A percentile compares a stretch with the other conserved stretches of the same genome.
Conservation (phyloP, 2,329 filamentous ascomycete genomes). For the Fusarium abutilonis region DNA sequence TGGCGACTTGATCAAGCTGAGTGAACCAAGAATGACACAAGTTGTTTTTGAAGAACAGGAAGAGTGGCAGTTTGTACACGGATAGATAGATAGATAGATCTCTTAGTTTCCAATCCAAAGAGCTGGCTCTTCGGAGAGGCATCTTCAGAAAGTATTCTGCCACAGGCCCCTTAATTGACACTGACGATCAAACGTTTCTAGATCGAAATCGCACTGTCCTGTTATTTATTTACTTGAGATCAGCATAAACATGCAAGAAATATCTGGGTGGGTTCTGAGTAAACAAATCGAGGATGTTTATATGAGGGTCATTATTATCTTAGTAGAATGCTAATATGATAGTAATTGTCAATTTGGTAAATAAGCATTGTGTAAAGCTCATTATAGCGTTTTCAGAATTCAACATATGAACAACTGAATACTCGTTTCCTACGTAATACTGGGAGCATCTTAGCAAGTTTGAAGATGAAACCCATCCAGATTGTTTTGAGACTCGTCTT, state of each 20-base stretch:
- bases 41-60: not conserved
- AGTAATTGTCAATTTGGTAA: not conserved
- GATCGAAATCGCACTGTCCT: slow-evolving; percentile 33
- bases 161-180: slow-evolving; percentile 35
- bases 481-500: slow-evolving; percentile 18
- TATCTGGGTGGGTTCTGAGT: not conserved
- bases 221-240: slow-evolving; percentile 9
- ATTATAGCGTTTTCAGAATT: not conserved
- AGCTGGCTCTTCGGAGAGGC: not conserved
- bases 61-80: slow-evolving; percentile 14
- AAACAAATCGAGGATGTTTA: not conserved
- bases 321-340: not conserved
- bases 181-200: slow-evolving; percentile 36
- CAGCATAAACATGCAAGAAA: not conserved
- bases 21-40: too few species aligned
- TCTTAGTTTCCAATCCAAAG: not conserved
- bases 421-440: slow-evolving; percentile 1
- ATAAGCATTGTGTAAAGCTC: not conserved
- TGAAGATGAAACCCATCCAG: slow-evolving; percentile 22
- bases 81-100: not conserved
- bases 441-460: not conserved
- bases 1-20: too few species aligned
- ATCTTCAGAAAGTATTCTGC: slow-evolving; percentile 13
- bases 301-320: not conserved
- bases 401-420: not conserved